Evolutionary conservation across 2,329 filamentous ascomycete genomes (phyloP), one percentile per base, ranked within the genome.

Genomic region (Fusarium sororula): DNA sequence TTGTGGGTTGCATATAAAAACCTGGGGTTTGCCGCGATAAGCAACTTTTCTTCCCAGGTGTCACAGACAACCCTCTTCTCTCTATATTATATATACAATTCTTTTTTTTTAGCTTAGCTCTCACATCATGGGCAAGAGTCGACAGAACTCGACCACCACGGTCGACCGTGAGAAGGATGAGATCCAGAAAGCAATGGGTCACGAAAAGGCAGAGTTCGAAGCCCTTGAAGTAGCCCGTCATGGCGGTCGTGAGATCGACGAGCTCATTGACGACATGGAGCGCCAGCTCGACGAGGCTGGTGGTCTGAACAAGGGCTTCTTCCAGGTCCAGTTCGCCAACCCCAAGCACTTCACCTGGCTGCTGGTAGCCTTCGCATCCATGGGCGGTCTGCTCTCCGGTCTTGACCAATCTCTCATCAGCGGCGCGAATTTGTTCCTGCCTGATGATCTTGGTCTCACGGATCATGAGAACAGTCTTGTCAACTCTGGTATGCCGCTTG

Each of bases 391-490:
- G 28, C 87, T 94, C 1, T 93, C 90, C 4, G 92, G 92, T 68
- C 85, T 94, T 26, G 92, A 94, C 78, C 92, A 94, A 81, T 92
- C 90, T 51, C 84, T 94, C 63, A 94, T 94, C 76, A 91, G 88
- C 18, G 92, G 92, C 59, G 92, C 92, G 56, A 91, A 92, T 77
- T 84, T 94, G 8, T 92, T 88, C 79, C 84, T 94, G 50, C 92
- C 92, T 6, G 73, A 80, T 0, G 90, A 90, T 50, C 83, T 94
- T 3, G 78, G 83, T 30, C 85, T 94, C 38, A 83, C 86, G 9
- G 82, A 84, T 4, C 83, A 85, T 7, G 86, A 93, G 78, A 89
- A 90, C 81, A 91, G 88, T 78, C 81, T 94, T 58, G 90, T 93
- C 68, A 92, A 92, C 81, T 88, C 90, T 2, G 91, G 89, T 42